Base-by-base conservation (phyloP, 2,329 filamentous ascomycete genomes). In the Beauveria australis region DNA sequence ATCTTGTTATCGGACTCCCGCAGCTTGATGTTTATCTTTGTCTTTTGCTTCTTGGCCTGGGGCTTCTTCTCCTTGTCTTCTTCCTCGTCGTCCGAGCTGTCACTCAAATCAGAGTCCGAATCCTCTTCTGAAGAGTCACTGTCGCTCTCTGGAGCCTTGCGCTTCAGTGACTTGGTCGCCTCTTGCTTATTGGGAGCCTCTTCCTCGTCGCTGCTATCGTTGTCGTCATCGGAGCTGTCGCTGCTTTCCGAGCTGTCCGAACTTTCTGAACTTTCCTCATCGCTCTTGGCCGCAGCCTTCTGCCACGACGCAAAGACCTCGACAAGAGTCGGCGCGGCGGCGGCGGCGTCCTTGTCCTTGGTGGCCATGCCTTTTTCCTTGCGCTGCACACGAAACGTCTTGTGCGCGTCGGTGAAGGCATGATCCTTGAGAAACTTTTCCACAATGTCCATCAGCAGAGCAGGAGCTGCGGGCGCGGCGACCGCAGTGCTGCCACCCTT, bases 361-460 rank as follows among this genome's bases (percentile, higher is more conserved):
- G 69, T 67, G 49, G 75, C 70, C 77, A 77, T 81, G 55, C 78
- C 79, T 64, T 80, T 80, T 73, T 76, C 78, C 69, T 74, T 80
- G 58, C 82, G 78, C 69, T 91, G 85, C 69, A 44, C 52, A 37
- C 52, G 59, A n/a, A 60, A 60, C 3, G 59, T 26, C 59, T 60
- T 60, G 59, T 80, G 58, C 82, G 78, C 69, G 90, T 85, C 69
- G 53, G 78, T 72, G 67, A 89, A 88, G n/a, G 84, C 81, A 71
- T 88, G 80, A 51, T 87, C 80, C 47, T 80, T 79, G 54, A 92
- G 78, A 72, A 91, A 92, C 24, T 75, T 73, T 64, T 84, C 84
- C 67, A 92, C 80, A 18, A 90, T 76, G 63, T 85, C 82, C 69
- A 92, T 76, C 41, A 92, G 76, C 71, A 88, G 80, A 30, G 80